Evolutionary conservation across 2,329 filamentous ascomycete genomes (phyloP).

Genomic region (Plenodomus biglobosus): DNA sequence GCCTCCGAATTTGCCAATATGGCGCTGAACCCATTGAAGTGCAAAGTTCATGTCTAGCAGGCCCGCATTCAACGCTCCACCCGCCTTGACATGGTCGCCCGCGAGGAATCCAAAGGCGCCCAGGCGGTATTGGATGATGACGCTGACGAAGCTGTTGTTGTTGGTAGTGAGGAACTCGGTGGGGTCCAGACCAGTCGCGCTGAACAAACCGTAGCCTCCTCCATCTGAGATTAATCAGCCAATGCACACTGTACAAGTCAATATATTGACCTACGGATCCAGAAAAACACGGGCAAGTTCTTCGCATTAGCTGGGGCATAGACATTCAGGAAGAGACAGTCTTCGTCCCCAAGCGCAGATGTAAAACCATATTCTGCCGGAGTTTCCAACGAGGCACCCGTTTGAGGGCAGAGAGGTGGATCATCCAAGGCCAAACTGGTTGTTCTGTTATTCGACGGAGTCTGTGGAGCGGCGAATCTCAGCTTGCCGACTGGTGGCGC

Average conservation of each 20-base stretch:
- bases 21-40: slow-evolving; percentile 62
- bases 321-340: slow-evolving; percentile 48
- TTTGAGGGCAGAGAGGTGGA: slow-evolving; percentile 38
- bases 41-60: slow-evolving; percentile 64
- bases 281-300: slow-evolving; percentile 58
- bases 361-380: slow-evolving; percentile 34
- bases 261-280: slow-evolving; percentile 47
- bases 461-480: slow-evolving; percentile 55
- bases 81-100: slow-evolving; percentile 55
- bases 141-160: slow-evolving; percentile 53
- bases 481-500: slow-evolving; percentile 54
- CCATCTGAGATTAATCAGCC: slow-evolving; percentile 40
- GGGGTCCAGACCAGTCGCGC: slow-evolving; percentile 32
- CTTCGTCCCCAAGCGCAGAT: slow-evolving; percentile 40
- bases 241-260: slow-evolving; percentile 33
- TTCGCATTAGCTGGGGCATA: slow-evolving; percentile 45
- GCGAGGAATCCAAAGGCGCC: slow-evolving; percentile 65
- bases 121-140: slow-evolving; percentile 66
- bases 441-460: slow-evolving; percentile 47
- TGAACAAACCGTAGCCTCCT: slow-evolving; percentile 43
- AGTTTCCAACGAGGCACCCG: slow-evolving; percentile 30
- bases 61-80: slow-evolving; percentile 64
- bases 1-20: slow-evolving; percentile 57
- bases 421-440: slow-evolving; percentile 50
- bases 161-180: slow-evolving; percentile 47